phyloP scores from a whole-genome alignment of 106 monocot genomes.

The Amphibolis antarctica region DNA sequence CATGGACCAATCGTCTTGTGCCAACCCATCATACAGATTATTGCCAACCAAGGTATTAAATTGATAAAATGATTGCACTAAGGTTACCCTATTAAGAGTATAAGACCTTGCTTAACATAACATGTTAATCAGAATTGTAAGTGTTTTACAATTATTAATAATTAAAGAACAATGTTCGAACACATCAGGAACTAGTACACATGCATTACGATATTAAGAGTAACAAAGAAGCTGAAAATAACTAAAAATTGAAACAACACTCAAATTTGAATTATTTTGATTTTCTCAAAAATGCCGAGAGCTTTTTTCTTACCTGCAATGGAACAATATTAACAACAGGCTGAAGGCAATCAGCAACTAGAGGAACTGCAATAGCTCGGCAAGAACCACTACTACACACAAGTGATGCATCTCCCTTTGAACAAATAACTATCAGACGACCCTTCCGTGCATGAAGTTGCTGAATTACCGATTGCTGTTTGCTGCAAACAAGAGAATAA shows the following conservation, averaged over 20 bases:
- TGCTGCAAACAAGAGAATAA: conserved; percentile 27
- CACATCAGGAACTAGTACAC: too few relatives aligned
- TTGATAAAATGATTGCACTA: too few relatives aligned
- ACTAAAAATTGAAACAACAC: neutral
- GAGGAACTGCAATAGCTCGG: conserved; percentile 84
- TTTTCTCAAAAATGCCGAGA: neutral
- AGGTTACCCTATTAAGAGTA: too few relatives aligned
- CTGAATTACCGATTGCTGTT: conserved; percentile 94
- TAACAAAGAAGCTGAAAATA: too few relatives aligned
- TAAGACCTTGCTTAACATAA: too few relatives aligned
- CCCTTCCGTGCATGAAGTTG: conserved; percentile 94
- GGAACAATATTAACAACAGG: conserved; percentile 88
- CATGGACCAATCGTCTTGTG: too few relatives aligned
- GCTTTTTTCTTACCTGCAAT: conserved; percentile 48
- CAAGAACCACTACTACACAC: conserved; percentile 54
- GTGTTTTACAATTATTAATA: too few relatives aligned
- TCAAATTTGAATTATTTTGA: neutral
- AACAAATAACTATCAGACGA: conserved; percentile 82
- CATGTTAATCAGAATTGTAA: too few relatives aligned
- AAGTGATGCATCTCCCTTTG: conserved; percentile 58
- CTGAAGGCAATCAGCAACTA: conserved; percentile 77
- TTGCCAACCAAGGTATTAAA: too few relatives aligned
- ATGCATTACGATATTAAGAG: too few relatives aligned
- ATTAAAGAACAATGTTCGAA: too few relatives aligned
- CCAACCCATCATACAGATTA: too few relatives aligned